Base-by-base conservation (phyloP, 2,329 filamentous ascomycete species). In the Pseudocercospora macadamiae region DNA sequence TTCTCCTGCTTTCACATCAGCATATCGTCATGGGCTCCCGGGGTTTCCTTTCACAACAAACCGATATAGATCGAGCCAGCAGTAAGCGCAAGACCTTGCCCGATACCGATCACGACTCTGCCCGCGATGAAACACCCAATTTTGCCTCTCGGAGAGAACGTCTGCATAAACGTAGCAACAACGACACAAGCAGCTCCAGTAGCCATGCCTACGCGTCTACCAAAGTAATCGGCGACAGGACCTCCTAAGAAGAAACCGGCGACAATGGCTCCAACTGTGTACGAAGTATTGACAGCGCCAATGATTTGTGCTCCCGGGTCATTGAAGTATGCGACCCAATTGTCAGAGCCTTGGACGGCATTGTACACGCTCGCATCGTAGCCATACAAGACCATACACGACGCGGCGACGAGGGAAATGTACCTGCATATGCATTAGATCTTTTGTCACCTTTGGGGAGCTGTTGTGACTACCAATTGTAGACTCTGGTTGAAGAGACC, bases 281-380 rank as follows among this genome's bases (percentile, higher is more conserved):
- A 89, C 10, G 85, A 82, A 2, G 87, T 89, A 68, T 89, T 90
- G 69, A 90, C 77, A 1, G 80, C 77, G 42, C 83, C 83, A 52
- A 84, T 80, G 19, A 76, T 76, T 55, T 81, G 75, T 0, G 75
- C 65, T 55, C 72, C 68, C 4, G 76, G 76, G n/a, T 75, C 69
- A 65, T 86, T 77, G 73, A 89, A 89, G 76, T 82, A 90, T 16
- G 76, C 76, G 10, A 85, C 75, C 87, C 88, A 90, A 71, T 89
- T 82, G 12, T 83, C 73, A 1, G 86, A 89, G 28, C 84, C 85
- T 73, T 89, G 87, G 4, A 89, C 83, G 4, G 87, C 86, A 72
- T 90, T 90, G 79, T 86, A 90, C 47, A 89, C 87, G 34, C 86
- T 88, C 1, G 87, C 86, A 80, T 90, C 88, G 71, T 90, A 90